Conservation (phyloP, 371 early-diverging fungal species). For the Lichtheimia ornata region DNA sequence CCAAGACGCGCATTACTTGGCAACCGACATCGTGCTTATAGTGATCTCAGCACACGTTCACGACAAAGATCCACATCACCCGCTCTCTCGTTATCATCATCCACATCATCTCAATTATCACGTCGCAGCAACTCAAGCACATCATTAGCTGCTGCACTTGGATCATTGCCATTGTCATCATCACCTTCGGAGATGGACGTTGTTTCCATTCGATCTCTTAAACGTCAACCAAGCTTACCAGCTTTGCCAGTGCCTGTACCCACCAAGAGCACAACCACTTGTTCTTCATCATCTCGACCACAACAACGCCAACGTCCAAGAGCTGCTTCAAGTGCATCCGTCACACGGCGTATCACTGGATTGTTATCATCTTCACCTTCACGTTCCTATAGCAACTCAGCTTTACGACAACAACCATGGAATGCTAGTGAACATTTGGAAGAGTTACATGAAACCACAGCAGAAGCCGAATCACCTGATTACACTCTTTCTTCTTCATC, state of each 20-base stretch:
- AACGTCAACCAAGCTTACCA: constrained; percentile 20
- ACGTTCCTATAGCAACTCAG: constrained; percentile 18
- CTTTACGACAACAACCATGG: constrained; percentile 16
- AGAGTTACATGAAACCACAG: background rate
- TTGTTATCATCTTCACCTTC: constrained; percentile 16
- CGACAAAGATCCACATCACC: constrained; percentile 4
- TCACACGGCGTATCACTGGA: constrained; percentile 18
- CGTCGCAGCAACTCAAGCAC: constrained; percentile 16
- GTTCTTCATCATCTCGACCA: constrained; percentile 6
- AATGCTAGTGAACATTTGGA: background rate
- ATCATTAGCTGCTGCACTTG: constrained; percentile 5
- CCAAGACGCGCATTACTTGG: background rate
- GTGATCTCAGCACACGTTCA: constrained; percentile 14
- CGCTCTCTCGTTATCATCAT: constrained; percentile 12
- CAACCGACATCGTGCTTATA: constrained; percentile 12
- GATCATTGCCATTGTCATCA: constrained; percentile 1
- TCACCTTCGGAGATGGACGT: background rate
- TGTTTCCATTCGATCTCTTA: constrained; percentile 15
- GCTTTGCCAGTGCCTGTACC: constrained; percentile 12
- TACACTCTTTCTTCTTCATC: background rate
- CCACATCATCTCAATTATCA: constrained; percentile 18
- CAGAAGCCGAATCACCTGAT: background rate
- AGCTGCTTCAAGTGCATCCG: constrained; percentile 23
- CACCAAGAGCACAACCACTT: constrained; percentile 2
- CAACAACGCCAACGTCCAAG: constrained; percentile 12